Base-by-base conservation (phyloP, 352 stramenopile genomes). In the Ophiocytium majus region DNA sequence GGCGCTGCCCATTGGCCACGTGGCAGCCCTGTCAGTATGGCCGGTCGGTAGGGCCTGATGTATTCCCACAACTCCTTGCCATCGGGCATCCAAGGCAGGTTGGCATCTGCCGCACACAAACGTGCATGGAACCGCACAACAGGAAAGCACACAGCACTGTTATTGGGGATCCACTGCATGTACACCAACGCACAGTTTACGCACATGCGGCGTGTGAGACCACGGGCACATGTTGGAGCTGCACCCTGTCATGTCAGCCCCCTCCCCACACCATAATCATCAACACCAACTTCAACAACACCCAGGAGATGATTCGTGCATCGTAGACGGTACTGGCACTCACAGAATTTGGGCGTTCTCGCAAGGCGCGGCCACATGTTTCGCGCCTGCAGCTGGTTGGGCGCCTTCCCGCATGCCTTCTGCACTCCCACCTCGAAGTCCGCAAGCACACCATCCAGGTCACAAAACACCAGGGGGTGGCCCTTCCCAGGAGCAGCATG, bases 61-160 rank as follows among this genome's bases (percentile, higher is more conserved):
- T 28, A 28, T 14, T 88, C 49, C 85, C 85, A 89, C 32, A 89
- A 37, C 49, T 85, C 79, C 75, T 49, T 28, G 32, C 85, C 85
- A 76, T 89, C 85, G 10, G 50, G n/a, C 85, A 89, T 89, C 85
- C 85, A 89, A 9, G 85, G 82, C 82, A 89, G 83, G 37, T 83
- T 66, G 34, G 75, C 66, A 31, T 89, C 81, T 87, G 71, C 35
- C 10, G 23, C 33, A 23, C 14, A 79, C n/a, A n/a, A n/a, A n/a
- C n/a, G n/a, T n/a, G n/a, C n/a, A n/a, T n/a, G n/a, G n/a, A n/a
- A n/a, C n/a, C n/a, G n/a, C n/a, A n/a, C n/a, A n/a, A n/a, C n/a
- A n/a, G n/a, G n/a, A n/a, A n/a, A n/a, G n/a, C n/a, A n/a, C n/a
- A n/a, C n/a, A n/a, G n/a, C n/a, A n/a, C n/a, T n/a, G n/a, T n/a